Evolutionary conservation across 805 yeast species (phyloP), one percentile per base, ranked within the genome.

Genomic region (Tetrapisispora pingtungensis): DNA sequence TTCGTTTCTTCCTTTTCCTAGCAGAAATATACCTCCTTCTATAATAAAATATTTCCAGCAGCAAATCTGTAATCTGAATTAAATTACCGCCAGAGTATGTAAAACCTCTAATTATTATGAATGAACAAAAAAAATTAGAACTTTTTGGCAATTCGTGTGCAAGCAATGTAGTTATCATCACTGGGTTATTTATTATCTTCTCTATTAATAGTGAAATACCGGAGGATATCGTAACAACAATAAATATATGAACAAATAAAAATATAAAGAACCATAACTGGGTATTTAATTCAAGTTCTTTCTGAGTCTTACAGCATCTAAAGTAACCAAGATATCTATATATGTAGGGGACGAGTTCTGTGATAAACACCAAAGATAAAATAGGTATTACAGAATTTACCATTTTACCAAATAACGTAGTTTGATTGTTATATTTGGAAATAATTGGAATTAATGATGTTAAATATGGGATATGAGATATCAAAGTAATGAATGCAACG

Each of bases 131-230:
- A 57, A 89, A 88, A 36, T 81, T 84, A 1, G 96, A 81, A 20
- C 95, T 84, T 56, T 83, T 84, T 0, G 96, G 96, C 31, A 89
- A 69, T 53, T 87, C 84, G 13, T 74, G 72, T 0, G 95, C 95
- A 20, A 87, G 68, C 43, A 85, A 61, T 6, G 77, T 69, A 1
- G 93, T 87, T 12, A 84, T 74, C 0, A 85, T 76, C 0, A 80
- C 76, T 1, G 96, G 96, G 51, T 75, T 80, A 47, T 75, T 77
- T 7, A 84, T 61, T 5, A 82, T 63, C 45, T 75, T 78, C 49
- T 78, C 78, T 36, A 82, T 61, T 0, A 85, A 70, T 7, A 75
- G 78, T 1, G 82, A 74, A 3, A 84, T 62, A 24, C 95, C 89
- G 0, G 93, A 81, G 53, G 94, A 85, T 32, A 88, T 74, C 0